Evolutionary conservation across 768 basidiomycete species (phyloP), one percentile per base, ranked within the genome.

Genomic region (Coprinopsis sp.): DNA sequence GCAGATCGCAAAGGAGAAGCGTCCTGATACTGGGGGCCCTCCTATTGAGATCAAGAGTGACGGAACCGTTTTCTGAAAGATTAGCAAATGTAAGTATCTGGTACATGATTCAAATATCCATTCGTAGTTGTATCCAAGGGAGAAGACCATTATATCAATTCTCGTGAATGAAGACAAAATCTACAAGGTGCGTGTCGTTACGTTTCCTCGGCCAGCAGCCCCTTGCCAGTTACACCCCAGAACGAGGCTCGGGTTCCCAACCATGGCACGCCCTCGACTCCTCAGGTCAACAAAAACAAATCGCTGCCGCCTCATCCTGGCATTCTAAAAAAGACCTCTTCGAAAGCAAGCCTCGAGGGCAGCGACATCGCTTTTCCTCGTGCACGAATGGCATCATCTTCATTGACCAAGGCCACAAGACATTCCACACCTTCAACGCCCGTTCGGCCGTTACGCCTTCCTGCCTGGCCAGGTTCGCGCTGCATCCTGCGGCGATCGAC

Each of bases 31-130:
- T 0, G 82, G 87, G 6, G 91, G 91, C 1, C 91, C 90, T 0
- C 89, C 89, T 1, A 87, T 92, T 56, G 88, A 89, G 50, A 90
- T 91, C 47, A 76, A 82, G 50, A 90, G 87, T 50, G 89, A 91
- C 50, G 89, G 89, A 2, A 91, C 89, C 1, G 78, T 91, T 4
- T 90, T 91, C 57, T 91, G 51, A 60, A 29, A n/a, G n/a, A 29
- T 24, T 16, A 28, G 41, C 6, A 36, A 8, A 36, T 36, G 16
- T 36, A 18, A 8, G 21, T 7, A 6, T 8, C 21, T 8, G 34
- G 34, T 36, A 31, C 8, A 8, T 31, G n/a, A n/a, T n/a, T n/a
- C n/a, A n/a, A n/a, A n/a, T n/a, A n/a, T n/a, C n/a, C n/a, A 31
- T 31, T 31, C n/a, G 30, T 31, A 31, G 30, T n/a, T n/a, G n/a